Evolutionary conservation across 257 asterid genomes (phyloP).

Genomic region (Handroanthus guayacan): DNA sequence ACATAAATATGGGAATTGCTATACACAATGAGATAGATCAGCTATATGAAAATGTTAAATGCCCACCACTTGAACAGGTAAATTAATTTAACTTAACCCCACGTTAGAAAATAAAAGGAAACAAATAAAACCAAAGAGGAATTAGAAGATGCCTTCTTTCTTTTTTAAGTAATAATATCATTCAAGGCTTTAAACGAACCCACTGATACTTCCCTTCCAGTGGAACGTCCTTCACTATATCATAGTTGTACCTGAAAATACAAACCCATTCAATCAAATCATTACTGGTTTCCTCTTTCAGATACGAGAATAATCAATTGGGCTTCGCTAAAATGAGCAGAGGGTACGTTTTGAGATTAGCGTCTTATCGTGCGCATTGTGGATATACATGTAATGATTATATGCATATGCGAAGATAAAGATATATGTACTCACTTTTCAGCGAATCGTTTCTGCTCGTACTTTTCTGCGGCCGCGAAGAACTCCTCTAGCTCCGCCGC

Average conservation of each 20-base stretch:
- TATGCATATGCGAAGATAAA: constrained; percentile 29
- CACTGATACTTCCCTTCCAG: constrained; percentile 87
- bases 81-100: constrained; percentile 35
- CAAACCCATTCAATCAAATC: constrained; percentile 45
- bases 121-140: constrained; percentile 18
- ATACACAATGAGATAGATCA: constrained; percentile 49
- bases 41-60: constrained; percentile 40
- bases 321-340: constrained; percentile 45
- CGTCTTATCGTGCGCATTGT: constrained; percentile 47
- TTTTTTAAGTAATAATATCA: constrained; percentile 36
- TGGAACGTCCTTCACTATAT: constrained; percentile 75
- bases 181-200: constrained; percentile 67
- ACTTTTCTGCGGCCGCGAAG: constrained; percentile 76
- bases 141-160: constrained; percentile 47
- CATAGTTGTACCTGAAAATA: constrained; percentile 85
- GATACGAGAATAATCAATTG: constrained; percentile 47
- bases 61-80: constrained; percentile 33
- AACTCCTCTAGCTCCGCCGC: constrained; percentile 79
- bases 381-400: constrained; percentile 39
- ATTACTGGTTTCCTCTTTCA: constrained; percentile 43
- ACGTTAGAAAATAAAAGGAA: constrained; percentile 19
- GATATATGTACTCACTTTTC: constrained; percentile 76
- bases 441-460: constrained; percentile 64
- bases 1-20: constrained; percentile 54
- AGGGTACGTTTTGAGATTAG: constrained; percentile 29